Conservation (phyloP, 371 early-diverging fungal species). For the Lichtheimia hyalospora region DNA sequence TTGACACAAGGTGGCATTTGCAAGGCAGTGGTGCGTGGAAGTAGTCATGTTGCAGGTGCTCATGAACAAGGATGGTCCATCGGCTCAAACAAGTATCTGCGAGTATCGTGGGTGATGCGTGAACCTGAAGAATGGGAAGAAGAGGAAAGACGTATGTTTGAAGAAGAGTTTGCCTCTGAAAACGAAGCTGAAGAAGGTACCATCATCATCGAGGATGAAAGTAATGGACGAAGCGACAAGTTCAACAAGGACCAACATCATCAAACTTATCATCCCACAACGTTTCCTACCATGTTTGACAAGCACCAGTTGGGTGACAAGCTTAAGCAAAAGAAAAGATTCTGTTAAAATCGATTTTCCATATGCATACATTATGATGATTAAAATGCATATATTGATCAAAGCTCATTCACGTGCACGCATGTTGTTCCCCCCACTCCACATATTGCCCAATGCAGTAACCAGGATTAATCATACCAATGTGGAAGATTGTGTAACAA, state of each 20-base stretch:
- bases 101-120: constrained; percentile 6
- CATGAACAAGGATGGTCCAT: constrained; percentile 6
- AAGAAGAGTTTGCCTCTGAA: neutral
- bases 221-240: neutral
- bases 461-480: neutral
- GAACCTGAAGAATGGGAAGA: neutral
- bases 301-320: too few relatives aligned
- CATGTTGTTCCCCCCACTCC: too few relatives aligned
- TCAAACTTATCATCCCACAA: too few relatives aligned
- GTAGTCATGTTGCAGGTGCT: neutral
- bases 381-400: too few relatives aligned
- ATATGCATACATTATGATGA: too few relatives aligned
- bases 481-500: constrained; percentile 1
- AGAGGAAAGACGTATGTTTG: neutral
- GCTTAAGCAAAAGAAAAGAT: too few relatives aligned
- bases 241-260: neutral
- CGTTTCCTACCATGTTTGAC: too few relatives aligned
- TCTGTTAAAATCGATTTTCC: too few relatives aligned
- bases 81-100: neutral
- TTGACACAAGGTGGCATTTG: constrained; percentile 9
- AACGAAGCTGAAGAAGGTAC: neutral
- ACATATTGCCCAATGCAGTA: too few relatives aligned
- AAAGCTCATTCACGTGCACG: too few relatives aligned
- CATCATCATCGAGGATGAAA: too few relatives aligned
- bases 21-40: constrained; percentile 3